Evolutionary conservation across 176 grass and related monocot species (phyloP).

Genomic region (Elymus sibiricus): DNA sequence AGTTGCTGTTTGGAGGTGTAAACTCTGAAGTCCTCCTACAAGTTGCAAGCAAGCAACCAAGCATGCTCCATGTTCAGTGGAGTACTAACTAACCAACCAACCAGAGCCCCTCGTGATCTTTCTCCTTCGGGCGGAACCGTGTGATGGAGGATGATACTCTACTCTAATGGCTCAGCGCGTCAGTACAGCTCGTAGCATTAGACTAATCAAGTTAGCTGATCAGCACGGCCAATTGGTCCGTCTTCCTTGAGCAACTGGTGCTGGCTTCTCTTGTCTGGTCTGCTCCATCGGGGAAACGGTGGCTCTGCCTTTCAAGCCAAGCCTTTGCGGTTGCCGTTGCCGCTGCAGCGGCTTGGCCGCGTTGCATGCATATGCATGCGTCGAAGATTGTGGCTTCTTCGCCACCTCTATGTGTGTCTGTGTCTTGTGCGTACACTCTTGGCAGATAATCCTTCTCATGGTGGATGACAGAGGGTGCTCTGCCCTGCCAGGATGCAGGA

Average conservation of each 20-base stretch:
- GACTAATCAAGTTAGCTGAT: neutral
- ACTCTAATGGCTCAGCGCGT: neutral
- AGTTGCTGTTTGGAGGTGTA: neutral
- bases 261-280: slow-evolving; percentile 17
- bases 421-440: slow-evolving; percentile 1
- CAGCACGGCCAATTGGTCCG: neutral
- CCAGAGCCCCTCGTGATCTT: neutral
- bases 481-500: neutral
- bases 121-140: neutral
- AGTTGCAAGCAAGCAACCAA: neutral
- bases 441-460: neutral
- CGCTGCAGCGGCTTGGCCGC: too few relatives aligned
- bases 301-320: slow-evolving; percentile 28
- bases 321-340: neutral
- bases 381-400: neutral
- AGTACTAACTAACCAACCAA: neutral
- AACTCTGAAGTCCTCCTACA: neutral
- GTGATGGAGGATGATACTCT: neutral
- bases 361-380: neutral
- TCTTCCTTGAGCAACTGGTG: neutral
- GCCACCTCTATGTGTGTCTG: neutral
- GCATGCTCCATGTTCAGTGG: neutral
- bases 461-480: neutral
- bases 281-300: neutral
- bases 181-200: neutral